These are phyloP conservation scores for Neurospora sp. DNA, from an alignment of 495 filamentous ascomycete genomes.

Conservation along the genomic window DNA sequence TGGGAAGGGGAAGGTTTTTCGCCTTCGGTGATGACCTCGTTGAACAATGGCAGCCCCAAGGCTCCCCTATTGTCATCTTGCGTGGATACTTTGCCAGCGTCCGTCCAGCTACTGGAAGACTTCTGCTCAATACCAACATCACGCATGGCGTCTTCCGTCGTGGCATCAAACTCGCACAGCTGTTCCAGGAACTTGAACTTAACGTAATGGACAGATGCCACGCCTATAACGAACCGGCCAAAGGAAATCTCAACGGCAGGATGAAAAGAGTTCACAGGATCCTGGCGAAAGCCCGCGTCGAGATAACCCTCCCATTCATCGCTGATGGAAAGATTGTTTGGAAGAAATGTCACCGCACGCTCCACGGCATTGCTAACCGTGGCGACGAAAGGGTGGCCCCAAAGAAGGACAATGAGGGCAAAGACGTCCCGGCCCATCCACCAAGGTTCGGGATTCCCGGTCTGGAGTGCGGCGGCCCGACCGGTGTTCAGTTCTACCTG, in stretches of 20 bases:
- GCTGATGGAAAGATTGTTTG: background rate
- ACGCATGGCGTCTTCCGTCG: conserved; percentile 37
- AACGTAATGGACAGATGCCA: background rate
- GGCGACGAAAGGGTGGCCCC: conserved; percentile 1
- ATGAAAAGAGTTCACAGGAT: conserved; percentile 26
- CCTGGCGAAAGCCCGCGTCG: conserved; percentile 37
- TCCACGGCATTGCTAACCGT: conserved; percentile 33
- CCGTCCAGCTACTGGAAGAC: conserved; percentile 51
- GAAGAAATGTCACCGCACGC: conserved; percentile 28
- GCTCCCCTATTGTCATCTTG: conserved; percentile 33
- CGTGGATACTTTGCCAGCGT: conserved; percentile 62
- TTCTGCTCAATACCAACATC: conserved; percentile 53
- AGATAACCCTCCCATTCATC: conserved; percentile 23
- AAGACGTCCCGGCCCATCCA: background rate
- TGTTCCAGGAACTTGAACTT: conserved; percentile 12
- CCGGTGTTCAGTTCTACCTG: conserved; percentile 13
- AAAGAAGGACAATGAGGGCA: background rate
- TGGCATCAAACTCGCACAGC: conserved; percentile 8
- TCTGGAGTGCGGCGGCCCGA: background rate
- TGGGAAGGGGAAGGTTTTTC: conserved; percentile 37
- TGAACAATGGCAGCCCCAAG: conserved; percentile 11
- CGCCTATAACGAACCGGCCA: background rate
- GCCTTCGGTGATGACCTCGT: conserved; percentile 18
- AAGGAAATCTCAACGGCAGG: background rate
- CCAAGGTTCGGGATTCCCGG: background rate